Evolutionary conservation across 1,139 yeast species (phyloP).

Genomic region (Ogataea hybrid): DNA sequence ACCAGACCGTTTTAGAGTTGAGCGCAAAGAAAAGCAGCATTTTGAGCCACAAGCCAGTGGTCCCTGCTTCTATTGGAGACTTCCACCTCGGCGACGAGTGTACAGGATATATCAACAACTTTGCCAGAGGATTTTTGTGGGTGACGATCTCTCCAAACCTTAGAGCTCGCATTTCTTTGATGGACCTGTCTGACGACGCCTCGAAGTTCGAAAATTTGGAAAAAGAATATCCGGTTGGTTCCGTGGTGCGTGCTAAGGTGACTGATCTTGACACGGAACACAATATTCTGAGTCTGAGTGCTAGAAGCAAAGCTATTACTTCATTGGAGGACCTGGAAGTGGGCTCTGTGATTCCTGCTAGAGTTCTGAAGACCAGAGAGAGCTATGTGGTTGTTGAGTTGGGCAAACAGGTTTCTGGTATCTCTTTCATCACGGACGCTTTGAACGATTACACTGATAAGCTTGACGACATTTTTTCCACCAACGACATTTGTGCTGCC

Average conservation of each 20-base stretch:
- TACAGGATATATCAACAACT: constrained; percentile 52
- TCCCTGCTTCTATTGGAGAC: constrained; percentile 38
- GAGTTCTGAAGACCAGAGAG: constrained; percentile 60
- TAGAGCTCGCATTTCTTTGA: constrained; percentile 64
- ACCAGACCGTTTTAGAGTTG: constrained; percentile 63
- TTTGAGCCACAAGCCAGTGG: constrained; percentile 30
- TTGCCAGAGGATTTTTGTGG: constrained; percentile 58
- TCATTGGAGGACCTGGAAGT: constrained; percentile 52
- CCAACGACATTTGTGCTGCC: constrained; percentile 61
- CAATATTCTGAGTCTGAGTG: constrained; percentile 48
- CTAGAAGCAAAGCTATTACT: constrained; percentile 44
- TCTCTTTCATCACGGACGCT: constrained; percentile 76
- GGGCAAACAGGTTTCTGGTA: constrained; percentile 60
- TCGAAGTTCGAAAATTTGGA: constrained; percentile 50
- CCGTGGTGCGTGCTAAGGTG: constrained; percentile 62
- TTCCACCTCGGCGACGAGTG: constrained; percentile 44
- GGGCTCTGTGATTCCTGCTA: constrained; percentile 64
- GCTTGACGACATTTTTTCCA: constrained; percentile 49
- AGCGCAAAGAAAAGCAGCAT: constrained; percentile 48
- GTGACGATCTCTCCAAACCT: constrained; percentile 68
- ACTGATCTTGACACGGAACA: constrained; percentile 53
- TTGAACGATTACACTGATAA: constrained; percentile 64
- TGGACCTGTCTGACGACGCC: constrained; percentile 64
- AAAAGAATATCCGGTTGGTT: constrained; percentile 63
- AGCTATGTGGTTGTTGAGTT: constrained; percentile 65